A percentile compares a stretch with the other conserved stretches of the same genome.
These are phyloP conservation scores for Neostapfia colusana DNA, from an alignment of 176 grass and related monocot species.

Conservation along the genomic window DNA sequence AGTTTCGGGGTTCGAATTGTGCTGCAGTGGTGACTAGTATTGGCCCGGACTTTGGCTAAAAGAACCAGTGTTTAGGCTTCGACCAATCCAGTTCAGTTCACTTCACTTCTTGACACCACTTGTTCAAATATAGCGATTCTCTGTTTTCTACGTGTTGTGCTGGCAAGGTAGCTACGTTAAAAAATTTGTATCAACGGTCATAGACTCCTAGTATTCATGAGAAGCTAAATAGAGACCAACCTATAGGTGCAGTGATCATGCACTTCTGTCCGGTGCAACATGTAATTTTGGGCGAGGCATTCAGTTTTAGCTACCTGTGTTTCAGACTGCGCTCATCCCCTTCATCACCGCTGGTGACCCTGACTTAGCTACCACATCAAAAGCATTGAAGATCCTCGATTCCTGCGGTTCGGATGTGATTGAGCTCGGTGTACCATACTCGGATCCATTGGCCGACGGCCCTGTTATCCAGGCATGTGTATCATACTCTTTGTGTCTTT, in stretches of 20 bases:
- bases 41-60: not conserved
- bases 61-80: not conserved
- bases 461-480: conserved; percentile 76
- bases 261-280: too few relatives aligned
- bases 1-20: not conserved
- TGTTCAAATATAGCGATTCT: not conserved
- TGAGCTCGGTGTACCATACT: conserved; percentile 86
- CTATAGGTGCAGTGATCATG: not conserved
- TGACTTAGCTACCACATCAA: conserved; percentile 71
- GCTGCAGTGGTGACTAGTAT: not conserved
- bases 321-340: conserved; percentile 79
- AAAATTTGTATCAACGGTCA: too few relatives aligned
- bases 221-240: not conserved
- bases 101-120: not conserved
- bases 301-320: not conserved
- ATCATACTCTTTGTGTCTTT: not conserved
- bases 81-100: not conserved
- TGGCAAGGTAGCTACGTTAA: not conserved
- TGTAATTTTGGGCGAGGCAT: not conserved
- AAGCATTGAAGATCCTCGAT: conserved; percentile 77
- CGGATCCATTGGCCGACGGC: conserved; percentile 85
- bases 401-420: conserved; percentile 83
- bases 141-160: not conserved
- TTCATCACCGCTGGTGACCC: conserved; percentile 94
- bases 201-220: too few relatives aligned